Percentiles rank a stretch among this genome's conserved stretches.
Evolutionary conservation across 192 early-diverging fungal genomes (phyloP).

Genomic region (Dissophora ornata): DNA sequence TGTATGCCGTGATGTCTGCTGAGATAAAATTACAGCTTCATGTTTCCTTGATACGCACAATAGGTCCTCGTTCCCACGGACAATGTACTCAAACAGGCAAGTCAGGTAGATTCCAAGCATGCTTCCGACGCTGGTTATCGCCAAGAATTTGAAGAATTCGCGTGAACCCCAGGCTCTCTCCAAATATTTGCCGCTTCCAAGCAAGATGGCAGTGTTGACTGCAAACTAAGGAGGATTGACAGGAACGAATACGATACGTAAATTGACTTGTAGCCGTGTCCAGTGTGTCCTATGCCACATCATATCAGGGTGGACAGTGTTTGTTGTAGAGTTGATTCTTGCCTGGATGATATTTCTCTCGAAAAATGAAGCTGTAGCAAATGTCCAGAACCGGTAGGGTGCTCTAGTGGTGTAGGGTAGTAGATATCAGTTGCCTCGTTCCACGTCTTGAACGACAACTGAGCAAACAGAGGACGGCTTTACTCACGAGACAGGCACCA

Average conservation of each 20-base stretch:
- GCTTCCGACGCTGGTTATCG: conserved; percentile 63
- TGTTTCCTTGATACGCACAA: no score
- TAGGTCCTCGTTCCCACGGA: conserved; percentile 61
- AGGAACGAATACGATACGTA: no score
- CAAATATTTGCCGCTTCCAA: conserved; percentile 83
- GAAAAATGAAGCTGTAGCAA: conserved; percentile 52
- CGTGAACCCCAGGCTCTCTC: conserved; percentile 86
- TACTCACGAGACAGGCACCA: conserved; percentile 36
- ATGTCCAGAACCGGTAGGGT: conserved; percentile 44
- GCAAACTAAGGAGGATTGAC: conserved; percentile 17
- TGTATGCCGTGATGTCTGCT: not conserved
- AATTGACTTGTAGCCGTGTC: not conserved
- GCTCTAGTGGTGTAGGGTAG: conserved; percentile 11
- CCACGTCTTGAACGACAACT: not conserved
- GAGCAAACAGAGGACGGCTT: not conserved
- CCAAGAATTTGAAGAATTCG: conserved; percentile 76
- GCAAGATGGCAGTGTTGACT: conserved; percentile 32
- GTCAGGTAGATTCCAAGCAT: conserved; percentile 66
- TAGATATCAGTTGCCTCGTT: no score
- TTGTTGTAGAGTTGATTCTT: conserved; percentile 1
- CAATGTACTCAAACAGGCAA: conserved; percentile 65
- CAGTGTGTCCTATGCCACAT: no score
- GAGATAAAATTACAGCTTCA: no score
- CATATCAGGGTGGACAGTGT: not conserved
- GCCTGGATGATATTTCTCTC: conserved; percentile 40